Percentiles rank a stretch among this genome's conserved stretches.
phyloP scores from a whole-genome alignment of 495 filamentous ascomycete species.

The Chaetomium fimeti region DNA sequence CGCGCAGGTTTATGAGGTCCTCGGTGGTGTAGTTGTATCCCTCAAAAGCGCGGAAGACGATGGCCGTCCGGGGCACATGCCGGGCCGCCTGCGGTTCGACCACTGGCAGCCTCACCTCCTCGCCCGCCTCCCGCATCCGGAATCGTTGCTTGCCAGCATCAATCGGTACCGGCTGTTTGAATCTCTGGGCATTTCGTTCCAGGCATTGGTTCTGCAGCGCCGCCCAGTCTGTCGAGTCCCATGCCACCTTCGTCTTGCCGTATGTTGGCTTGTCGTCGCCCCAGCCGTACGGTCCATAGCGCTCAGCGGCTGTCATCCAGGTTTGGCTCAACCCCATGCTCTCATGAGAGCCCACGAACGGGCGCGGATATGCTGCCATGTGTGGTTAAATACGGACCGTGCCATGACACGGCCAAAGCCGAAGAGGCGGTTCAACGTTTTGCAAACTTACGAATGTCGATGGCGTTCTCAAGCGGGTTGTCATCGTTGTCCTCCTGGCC shows the following conservation, averaged over 20 bases:
- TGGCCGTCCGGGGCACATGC: constrained; percentile 10
- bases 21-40: constrained; percentile 12
- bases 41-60: constrained; percentile 8
- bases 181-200: not conserved
- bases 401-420: not conserved
- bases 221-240: constrained; percentile 5
- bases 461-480: constrained; percentile 8
- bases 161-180: not conserved
- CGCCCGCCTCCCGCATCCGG: constrained; percentile 3
- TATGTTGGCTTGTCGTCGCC: not conserved
- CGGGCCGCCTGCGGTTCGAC: constrained; percentile 5
- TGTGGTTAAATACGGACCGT: not conserved
- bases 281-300: constrained; percentile 16
- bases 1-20: constrained; percentile 9
- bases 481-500: constrained; percentile 1
- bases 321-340: not conserved
- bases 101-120: not conserved
- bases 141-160: not conserved
- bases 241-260: constrained; percentile 4
- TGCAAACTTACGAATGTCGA: constrained; percentile 3
- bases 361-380: constrained; percentile 1
- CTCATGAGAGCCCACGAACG: constrained; percentile 9
- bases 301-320: constrained; percentile 14
- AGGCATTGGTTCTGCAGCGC: constrained; percentile 9
- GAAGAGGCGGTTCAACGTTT: not conserved